These are phyloP conservation scores for Croton setiger DNA, from an alignment of 441 rosid genomes.

Conservation along the genomic window DNA sequence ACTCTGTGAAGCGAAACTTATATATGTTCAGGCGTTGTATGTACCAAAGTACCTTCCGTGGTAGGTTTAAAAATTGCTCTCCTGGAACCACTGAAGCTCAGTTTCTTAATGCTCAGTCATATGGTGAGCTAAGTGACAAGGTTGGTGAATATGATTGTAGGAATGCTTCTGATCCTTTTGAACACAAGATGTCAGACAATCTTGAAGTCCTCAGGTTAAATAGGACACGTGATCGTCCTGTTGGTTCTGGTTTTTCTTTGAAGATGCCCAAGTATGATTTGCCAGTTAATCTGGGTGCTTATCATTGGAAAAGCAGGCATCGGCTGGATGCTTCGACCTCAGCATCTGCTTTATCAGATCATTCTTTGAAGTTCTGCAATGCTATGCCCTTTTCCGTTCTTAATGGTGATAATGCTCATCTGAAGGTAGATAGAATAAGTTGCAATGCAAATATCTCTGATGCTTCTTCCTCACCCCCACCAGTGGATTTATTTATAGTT, in stretches of 20 bases:
- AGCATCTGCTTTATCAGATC: constrained; percentile 1
- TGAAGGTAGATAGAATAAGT: neutral
- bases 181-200: constrained; percentile 9
- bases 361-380: constrained; percentile 15
- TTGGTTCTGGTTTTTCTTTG: constrained; percentile 5
- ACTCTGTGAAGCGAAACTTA: constrained; percentile 6
- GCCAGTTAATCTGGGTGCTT: neutral
- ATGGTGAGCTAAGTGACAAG: neutral
- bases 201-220: constrained; percentile 14
- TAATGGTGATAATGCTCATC: constrained; percentile 7
- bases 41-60: neutral
- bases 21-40: constrained; percentile 10
- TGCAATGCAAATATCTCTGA: neutral
- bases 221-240: constrained; percentile 15
- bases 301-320: neutral
- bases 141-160: neutral
- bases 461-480: constrained; percentile 1
- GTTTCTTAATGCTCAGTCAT: neutral
- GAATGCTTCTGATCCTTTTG: neutral
- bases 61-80: neutral
- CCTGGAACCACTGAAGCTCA: neutral
- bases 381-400: constrained; percentile 5
- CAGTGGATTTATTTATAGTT: neutral
- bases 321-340: constrained; percentile 4
- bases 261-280: constrained; percentile 11